These are phyloP conservation scores for Juncus inflexus DNA, from an alignment of 176 grass and related monocot genomes.

Conservation along the genomic window DNA sequence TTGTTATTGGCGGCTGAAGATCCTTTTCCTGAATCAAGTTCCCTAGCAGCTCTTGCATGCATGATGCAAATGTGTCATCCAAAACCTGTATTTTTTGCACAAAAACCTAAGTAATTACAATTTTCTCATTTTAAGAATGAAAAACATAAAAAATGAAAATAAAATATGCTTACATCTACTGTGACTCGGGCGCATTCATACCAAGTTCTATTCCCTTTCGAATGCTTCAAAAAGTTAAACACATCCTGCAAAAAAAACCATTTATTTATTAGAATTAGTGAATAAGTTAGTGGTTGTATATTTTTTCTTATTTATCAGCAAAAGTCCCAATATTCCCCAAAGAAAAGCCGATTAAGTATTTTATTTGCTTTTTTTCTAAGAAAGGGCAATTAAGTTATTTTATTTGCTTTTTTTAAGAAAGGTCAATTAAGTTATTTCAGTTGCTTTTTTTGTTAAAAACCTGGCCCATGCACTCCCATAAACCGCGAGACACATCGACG, in stretches of 20 bases:
- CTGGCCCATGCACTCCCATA: slow-evolving; percentile 96
- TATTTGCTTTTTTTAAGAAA: no score
- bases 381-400: no score
- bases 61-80: slow-evolving; percentile 88
- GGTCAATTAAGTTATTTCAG: no score
- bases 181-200: slow-evolving; percentile 80
- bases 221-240: slow-evolving; percentile 79
- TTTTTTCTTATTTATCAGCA: no score
- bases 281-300: no score
- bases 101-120: no score
- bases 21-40: slow-evolving; percentile 74
- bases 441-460: slow-evolving; percentile 25
- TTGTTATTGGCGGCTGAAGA: slow-evolving; percentile 74
- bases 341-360: no score
- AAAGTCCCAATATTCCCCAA: no score
- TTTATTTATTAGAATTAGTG: slow-evolving; percentile 4
- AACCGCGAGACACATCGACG: slow-evolving; percentile 66
- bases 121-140: no score
- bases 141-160: background rate
- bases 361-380: no score
- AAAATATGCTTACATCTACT: slow-evolving; percentile 47
- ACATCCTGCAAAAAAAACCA: slow-evolving; percentile 56
- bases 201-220: slow-evolving; percentile 89
- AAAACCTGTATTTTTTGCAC: slow-evolving; percentile 43
- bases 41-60: slow-evolving; percentile 81